Conservation (phyloP, 192 early-diverging fungal genomes). For the Coemansia sp. region DNA sequence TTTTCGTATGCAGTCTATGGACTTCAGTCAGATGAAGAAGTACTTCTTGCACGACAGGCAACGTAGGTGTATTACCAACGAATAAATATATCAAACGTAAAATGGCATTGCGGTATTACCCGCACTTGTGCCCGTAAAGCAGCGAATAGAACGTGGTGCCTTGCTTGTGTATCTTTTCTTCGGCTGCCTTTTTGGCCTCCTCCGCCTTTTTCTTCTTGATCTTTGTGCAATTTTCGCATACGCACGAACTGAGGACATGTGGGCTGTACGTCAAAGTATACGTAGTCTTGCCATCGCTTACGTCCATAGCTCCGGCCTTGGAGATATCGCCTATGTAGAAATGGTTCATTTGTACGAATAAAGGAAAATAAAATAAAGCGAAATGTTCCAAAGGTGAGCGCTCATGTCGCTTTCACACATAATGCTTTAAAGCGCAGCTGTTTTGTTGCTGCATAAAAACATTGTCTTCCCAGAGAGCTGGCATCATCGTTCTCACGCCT, state of each 20-base stretch:
- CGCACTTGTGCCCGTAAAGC: not conserved
- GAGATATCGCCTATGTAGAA: conserved; percentile 29
- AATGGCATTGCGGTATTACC: not conserved
- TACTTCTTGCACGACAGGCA: conserved; percentile 20
- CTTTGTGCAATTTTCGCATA: conserved; percentile 24
- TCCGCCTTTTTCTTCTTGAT: conserved; percentile 27
- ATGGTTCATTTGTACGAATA: conserved; percentile 27
- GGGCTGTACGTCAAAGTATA: conserved; percentile 32
- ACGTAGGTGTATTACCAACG: not conserved
- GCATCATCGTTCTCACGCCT: not conserved
- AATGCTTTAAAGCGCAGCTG: too few relatives aligned
- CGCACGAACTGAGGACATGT: conserved; percentile 28
- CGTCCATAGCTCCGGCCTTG: conserved; percentile 33
- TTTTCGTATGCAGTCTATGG: conserved; percentile 37
- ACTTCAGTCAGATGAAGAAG: conserved; percentile 46
- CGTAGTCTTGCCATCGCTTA: conserved; percentile 24
- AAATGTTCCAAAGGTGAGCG: not conserved
- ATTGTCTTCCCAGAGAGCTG: not conserved
- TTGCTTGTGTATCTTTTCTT: conserved; percentile 10
- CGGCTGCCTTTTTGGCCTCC: conserved; percentile 28
- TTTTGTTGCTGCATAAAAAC: not conserved
- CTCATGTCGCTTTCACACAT: not conserved
- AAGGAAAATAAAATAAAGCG: not conserved
- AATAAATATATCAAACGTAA: not conserved
- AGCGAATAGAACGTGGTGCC: not conserved